Base-by-base conservation (phyloP, 2,329 filamentous ascomycete genomes). In the Hypomyces perniciosus region DNA sequence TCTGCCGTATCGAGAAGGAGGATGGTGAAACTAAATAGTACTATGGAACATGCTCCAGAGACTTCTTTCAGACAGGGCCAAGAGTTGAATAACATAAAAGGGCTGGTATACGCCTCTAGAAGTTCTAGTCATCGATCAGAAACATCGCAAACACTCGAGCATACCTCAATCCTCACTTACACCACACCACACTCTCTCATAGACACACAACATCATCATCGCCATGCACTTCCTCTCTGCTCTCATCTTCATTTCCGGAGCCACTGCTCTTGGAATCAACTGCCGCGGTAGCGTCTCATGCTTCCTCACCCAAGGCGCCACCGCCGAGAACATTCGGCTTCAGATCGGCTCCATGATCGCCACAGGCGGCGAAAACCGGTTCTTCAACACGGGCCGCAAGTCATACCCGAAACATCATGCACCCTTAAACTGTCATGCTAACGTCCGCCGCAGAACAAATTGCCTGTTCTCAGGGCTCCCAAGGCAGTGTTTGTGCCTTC, bases 231-330 rank as follows among this genome's bases (percentile, higher is more conserved):
- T 49, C 20, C 30, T 41, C 29, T 47, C 48, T 9, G 27, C 47
- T 26, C 42, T 41, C 28, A 6, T 52, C 41, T 47, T 56, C 20
- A 33, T 51, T 13, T 48, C 46, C 26, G 29, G 37, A 28, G 48
- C 48, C 9, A 34, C 46, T 20, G 52, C 54, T 10, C 47, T 54
- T 9, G 54, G 52, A 8, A 55, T 56, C 45, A 56, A 56, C 42
- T 56, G 54, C 43, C 49, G 50, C 5, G 52, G 54, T 31, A 53
- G 50, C 31, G 44, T 41, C 20, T 37, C 47, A 35, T 56, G 54
- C 50, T 40, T 2, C 8, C 2, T 40, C 41, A 56, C 51, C 46
- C n/a, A 29, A n/a, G 48, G 47, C 28, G 49, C 48, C 30, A 54
- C 54, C 6, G 27, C 54, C 34, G 44, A 54, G 37, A 42, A 40